Evolutionary conservation across 306 rosid species (phyloP), one percentile per base, ranked within the genome.

Genomic region (Acacia crassicarpa): DNA sequence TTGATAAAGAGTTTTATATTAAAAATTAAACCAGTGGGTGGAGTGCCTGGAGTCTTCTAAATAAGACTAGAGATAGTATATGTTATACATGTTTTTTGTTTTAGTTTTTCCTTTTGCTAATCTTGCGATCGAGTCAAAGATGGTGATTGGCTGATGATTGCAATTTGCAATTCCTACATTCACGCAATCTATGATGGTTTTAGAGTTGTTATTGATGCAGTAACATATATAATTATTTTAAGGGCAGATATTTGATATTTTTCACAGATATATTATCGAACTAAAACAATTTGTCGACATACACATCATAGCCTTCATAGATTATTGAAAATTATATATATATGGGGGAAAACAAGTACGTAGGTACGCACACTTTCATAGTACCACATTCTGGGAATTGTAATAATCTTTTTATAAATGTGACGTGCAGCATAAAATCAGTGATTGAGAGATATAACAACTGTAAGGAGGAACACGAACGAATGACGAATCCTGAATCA

Each of bases 391-490:
- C 62, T n/a, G 25, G 27, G 25, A 51, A 33, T 62, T 58, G 19
- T 56, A 35, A 48, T 48, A 17, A n/a, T 43, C 56, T 20, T 20
- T 74, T 81, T 48, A 20, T 25, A 25, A 38, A 38, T 72, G 80
- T 65, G 67, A 67, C 56, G 0, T 61, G 67, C 85, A 87, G 93
- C 85, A 82, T 85, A 75, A 81, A 85, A 54, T 80, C 85, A 58
- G 58, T 82, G 77, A 49, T 82, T 68, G 88, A 87, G 54, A 84
- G 80, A 82, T 87, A 87, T 40, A 82, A 75, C 54, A 84, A 56
- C 27, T 30, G 77, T 59, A 87, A 84, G 74, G 93, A 84, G 68
- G 89, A 75, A 66, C 61, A 84, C 48, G 81, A 84, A 71, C 81
- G 79, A 54, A 75, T 86, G 56, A 54, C 59, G 68, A 84, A 84